A percentile compares a stretch with the other conserved stretches of the same genome.
These are phyloP conservation scores for Vanrija sp. DNA, from an alignment of 1,284 basidiomycete genomes.

Conservation along the genomic window DNA sequence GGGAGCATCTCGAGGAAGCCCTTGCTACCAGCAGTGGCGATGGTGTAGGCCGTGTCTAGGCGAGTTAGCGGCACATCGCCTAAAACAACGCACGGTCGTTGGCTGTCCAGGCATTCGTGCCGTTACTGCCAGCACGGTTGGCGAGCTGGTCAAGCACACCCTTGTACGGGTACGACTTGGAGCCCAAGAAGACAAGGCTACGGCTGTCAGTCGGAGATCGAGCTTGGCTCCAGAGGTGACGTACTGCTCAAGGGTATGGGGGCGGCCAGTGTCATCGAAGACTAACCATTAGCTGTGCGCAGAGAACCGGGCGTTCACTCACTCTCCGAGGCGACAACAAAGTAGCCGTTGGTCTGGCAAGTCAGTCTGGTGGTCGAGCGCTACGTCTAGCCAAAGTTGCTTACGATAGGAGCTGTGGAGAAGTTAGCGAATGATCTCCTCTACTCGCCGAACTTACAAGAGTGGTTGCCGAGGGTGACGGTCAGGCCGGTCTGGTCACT, in stretches of 20 bases:
- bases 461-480: conserved; percentile 61
- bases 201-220: neutral
- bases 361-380: neutral
- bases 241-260: conserved; percentile 83
- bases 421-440: neutral
- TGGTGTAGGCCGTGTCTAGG: conserved; percentile 89
- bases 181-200: conserved; percentile 89
- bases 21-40: conserved; percentile 93
- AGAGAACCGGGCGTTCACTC: conserved; percentile 28
- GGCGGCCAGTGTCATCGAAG: conserved; percentile 87
- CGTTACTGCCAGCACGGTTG: conserved; percentile 90
- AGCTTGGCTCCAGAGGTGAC: neutral
- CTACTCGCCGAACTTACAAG: conserved; percentile 54
- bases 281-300: conserved; percentile 52
- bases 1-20: conserved; percentile 93
- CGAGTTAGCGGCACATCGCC: neutral
- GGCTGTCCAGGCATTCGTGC: conserved; percentile 67
- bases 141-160: conserved; percentile 96
- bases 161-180: conserved; percentile 92
- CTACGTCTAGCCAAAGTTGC: neutral
- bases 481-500: conserved; percentile 50
- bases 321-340: conserved; percentile 90
- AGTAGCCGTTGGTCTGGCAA: conserved; percentile 81
- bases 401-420: conserved; percentile 31
- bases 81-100: conserved; percentile 46